Evolutionary conservation across 2,329 filamentous ascomycete genomes (phyloP), one percentile per base, ranked within the genome.

Genomic region (Knufia petricola): DNA sequence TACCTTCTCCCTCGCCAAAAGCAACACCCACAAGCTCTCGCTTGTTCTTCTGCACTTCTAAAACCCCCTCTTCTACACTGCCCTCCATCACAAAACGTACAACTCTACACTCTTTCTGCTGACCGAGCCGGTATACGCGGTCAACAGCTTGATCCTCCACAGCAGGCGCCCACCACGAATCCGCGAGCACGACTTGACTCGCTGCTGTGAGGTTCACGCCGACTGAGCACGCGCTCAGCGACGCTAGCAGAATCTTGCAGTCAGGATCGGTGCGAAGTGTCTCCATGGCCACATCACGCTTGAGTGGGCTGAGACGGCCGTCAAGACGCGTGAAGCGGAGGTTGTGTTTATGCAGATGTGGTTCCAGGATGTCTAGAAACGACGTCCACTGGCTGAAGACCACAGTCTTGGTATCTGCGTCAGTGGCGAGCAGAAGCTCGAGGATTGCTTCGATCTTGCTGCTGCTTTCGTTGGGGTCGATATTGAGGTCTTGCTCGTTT

Each of bases 71-170:
- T 64, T 95, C 89, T 3, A 95, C 80, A 6, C 78, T 85, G 1
- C 74, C 77, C 58, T 94, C 84, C 69, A 94, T 84, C 1, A 95
- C 78, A 8, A 95, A 70, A 40, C 87, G 74, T 73, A 87, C 92
- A 1, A 94, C 82, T 1, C 79, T 88, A 0, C 84, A 88, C 52
- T 82, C 76, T 31, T 84, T 77, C 54, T 76, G 89, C 68, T 95
- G 89, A 0, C 88, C 88, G 0, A 95, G 73, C 0, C 88, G 77
- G 62, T 95, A 86, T 4, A 95, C 87, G 3, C 88, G 82, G 61
- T 95, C 88, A 2, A 94, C 76, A 2, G 89, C 89, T 63, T 95
- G 88, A 57, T 94, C 87, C 64, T 95, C 88, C 48, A 95, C 92
- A 1, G 87, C 87, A 0, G 88, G 88, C 1, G 88, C 87, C 85